These are phyloP conservation scores for Xylariales sp. DNA, from an alignment of 2,329 filamentous ascomycete species.

Conservation along the genomic window DNA sequence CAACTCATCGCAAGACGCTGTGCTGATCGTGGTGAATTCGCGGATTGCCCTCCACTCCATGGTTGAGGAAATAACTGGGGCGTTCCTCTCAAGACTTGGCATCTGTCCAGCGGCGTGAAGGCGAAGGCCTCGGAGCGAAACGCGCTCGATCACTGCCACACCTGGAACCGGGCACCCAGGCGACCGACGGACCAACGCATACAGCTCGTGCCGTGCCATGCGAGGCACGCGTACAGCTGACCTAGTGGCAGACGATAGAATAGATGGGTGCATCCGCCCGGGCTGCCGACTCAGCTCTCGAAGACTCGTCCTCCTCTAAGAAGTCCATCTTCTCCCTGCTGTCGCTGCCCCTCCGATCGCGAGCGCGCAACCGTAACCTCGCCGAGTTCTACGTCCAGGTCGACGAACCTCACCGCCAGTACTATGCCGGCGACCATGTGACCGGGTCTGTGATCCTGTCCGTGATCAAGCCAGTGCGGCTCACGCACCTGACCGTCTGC, in stretches of 20 bases:
- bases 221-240: constrained; percentile 21
- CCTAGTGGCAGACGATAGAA: constrained; percentile 22
- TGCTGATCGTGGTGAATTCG: no score
- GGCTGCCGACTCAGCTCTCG: constrained; percentile 30
- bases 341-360: constrained; percentile 45
- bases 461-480: constrained; percentile 67
- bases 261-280: constrained; percentile 43
- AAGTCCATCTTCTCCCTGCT: constrained; percentile 50
- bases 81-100: no score
- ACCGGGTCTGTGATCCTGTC: constrained; percentile 69
- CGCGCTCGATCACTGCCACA: no score
- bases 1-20: no score
- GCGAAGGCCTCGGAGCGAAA: no score
- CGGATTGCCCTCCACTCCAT: no score
- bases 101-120: no score
- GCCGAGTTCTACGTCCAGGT: constrained; percentile 75
- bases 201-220: constrained; percentile 24
- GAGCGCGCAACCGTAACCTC: constrained; percentile 64
- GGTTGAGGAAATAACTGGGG: no score
- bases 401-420: constrained; percentile 73
- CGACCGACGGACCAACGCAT: not conserved
- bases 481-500: constrained; percentile 76
- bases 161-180: not conserved
- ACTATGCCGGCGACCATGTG: constrained; percentile 70
- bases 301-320: constrained; percentile 34